Evolutionary conservation across 441 rosid genomes (phyloP), one percentile per base, ranked within the genome.

Genomic region (Geranium incanum): DNA sequence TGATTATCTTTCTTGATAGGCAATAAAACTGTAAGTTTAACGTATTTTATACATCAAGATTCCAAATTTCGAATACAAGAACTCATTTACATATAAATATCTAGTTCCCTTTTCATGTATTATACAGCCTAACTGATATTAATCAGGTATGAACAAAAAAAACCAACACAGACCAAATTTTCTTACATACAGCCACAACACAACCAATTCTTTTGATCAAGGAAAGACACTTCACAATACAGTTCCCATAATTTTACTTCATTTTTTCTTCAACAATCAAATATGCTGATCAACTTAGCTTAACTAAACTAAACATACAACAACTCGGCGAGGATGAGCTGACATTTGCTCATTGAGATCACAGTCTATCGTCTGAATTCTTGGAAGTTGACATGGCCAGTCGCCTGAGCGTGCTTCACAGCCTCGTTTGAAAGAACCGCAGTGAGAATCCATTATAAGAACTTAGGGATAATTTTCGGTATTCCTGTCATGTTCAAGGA

Each of bases 381-480:
- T 80, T 90, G 97, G 72, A 92, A 94, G 81, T 92, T 94, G 66
- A 82, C 92, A 85, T 90, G 99, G 67, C 96, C 97, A 1, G 94
- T 90, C 33, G 95, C 95, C 80, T 85, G 93, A 19, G 99, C 97
- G 83, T 94, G 97, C 78, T 89, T 94, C 73, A 72, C 86, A 33
- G 97, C 97, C 80, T 89, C 97, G 96, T 93, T 0, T 6, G n/a
- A 48, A 36, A 23, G 11, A 36, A 4, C 37, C 0, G 11, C 48
- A 63, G 62, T 66, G 4, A 12, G 8, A 19, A 16, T 15, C 50
- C 8, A 11, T 36, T 19, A 28, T 4, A 21, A 9, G n/a, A 11
- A 5, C 1, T 7, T 16, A 36, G 21, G 21, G 21, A 21, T 21
- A 21, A 21, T 48, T 55, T 43, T 13, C 11, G 59, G 28, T 38